Evolutionary conservation across 306 rosid genomes (phyloP).

Genomic region (Cicer chorassanicum): DNA sequence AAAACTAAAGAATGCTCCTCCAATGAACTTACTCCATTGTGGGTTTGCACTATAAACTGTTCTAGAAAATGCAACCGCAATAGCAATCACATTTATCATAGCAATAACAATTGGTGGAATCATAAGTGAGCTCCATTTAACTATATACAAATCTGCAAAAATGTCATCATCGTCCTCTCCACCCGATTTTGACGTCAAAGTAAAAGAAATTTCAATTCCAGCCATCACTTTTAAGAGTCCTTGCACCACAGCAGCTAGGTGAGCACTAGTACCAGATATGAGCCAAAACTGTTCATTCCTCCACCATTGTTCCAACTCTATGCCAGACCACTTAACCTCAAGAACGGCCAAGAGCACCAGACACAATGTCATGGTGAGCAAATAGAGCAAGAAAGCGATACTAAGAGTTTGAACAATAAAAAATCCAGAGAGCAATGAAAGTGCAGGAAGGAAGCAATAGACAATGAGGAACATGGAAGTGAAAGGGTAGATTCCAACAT

Average conservation of each 20-base stretch:
- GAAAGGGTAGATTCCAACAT: conserved; percentile 62
- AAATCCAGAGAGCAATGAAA: conserved; percentile 52
- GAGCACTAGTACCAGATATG: conserved; percentile 61
- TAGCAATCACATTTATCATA: conserved; percentile 56
- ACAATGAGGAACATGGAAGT: conserved; percentile 62
- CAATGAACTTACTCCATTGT: conserved; percentile 59
- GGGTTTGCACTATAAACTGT: conserved; percentile 48
- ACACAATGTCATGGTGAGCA: conserved; percentile 55
- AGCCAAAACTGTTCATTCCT: conserved; percentile 67
- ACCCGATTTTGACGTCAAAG: conserved; percentile 51
- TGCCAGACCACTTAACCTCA: conserved; percentile 59
- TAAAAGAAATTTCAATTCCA: conserved; percentile 60
- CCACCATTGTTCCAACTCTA: conserved; percentile 64
- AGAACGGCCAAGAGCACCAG: conserved; percentile 46
- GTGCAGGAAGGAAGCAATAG: conserved; percentile 66
- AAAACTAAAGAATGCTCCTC: conserved; percentile 62
- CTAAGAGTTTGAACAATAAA: conserved; percentile 58
- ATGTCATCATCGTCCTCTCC: conserved; percentile 51
- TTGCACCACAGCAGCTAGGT: conserved; percentile 58
- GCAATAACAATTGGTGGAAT: conserved; percentile 60
- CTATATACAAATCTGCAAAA: conserved; percentile 56
- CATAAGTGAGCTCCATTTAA: conserved; percentile 59
- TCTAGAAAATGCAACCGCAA: conserved; percentile 45
- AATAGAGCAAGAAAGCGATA: conserved; percentile 51
- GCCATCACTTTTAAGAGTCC: conserved; percentile 60